Conservation (phyloP, 306 rosid genomes). For the Purshia tridentata region DNA sequence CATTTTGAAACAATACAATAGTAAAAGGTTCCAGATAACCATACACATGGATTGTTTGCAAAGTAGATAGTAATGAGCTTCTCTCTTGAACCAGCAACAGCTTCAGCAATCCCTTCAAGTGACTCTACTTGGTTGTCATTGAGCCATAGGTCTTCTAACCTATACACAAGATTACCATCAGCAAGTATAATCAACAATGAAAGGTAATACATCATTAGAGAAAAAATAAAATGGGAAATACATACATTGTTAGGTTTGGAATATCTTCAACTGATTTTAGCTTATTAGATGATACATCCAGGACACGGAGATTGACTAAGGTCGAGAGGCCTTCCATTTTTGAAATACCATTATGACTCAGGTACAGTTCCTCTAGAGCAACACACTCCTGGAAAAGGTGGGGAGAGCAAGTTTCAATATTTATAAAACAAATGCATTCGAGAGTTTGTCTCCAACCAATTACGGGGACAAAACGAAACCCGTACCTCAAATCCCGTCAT, state of each 20-base stretch:
- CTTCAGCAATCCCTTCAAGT: conserved; percentile 62
- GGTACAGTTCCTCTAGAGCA: conserved; percentile 85
- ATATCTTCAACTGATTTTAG: conserved; percentile 63
- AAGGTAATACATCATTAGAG: conserved; percentile 4
- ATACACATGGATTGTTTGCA: conserved; percentile 89
- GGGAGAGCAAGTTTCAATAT: neutral
- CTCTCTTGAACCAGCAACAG: conserved; percentile 75
- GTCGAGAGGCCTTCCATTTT: conserved; percentile 87
- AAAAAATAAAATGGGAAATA: neutral
- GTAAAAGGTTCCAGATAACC: conserved; percentile 26
- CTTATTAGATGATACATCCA: conserved; percentile 93
- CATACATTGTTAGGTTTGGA: conserved; percentile 61
- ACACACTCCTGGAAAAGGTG: conserved; percentile 48
- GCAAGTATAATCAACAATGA: conserved; percentile 20
- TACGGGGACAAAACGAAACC: neutral
- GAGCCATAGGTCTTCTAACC: conserved; percentile 96
- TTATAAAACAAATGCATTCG: neutral
- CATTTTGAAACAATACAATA: neutral
- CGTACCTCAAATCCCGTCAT: conserved; percentile 79
- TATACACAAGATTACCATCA: conserved; percentile 32
- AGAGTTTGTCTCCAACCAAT: neutral
- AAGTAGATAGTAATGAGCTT: conserved; percentile 84
- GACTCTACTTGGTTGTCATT: conserved; percentile 85
- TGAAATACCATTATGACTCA: conserved; percentile 92
- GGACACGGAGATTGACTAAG: conserved; percentile 71